Evolutionary conservation across 805 yeast genomes (phyloP).

Genomic region (Suhomyces prunicola): DNA sequence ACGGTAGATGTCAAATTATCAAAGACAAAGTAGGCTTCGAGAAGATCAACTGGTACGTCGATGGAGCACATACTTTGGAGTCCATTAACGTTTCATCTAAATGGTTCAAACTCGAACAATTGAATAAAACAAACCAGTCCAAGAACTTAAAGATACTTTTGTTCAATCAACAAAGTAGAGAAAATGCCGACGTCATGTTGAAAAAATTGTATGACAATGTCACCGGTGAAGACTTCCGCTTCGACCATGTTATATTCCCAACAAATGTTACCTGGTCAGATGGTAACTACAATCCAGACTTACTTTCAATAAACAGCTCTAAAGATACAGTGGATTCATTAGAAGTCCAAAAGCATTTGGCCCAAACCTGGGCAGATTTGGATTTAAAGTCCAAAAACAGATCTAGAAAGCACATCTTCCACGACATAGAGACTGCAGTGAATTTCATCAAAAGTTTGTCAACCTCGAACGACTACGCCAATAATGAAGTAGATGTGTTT

Average conservation of each 20-base stretch:
- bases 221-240: constrained; percentile 36
- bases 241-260: constrained; percentile 79
- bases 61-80: constrained; percentile 95
- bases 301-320: constrained; percentile 82
- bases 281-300: constrained; percentile 76
- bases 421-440: constrained; percentile 74
- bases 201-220: constrained; percentile 44
- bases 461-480: constrained; percentile 23
- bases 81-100: constrained; percentile 75
- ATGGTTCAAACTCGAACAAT: constrained; percentile 57
- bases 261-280: constrained; percentile 90
- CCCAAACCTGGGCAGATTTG: constrained; percentile 62
- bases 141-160: constrained; percentile 51
- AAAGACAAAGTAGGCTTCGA: constrained; percentile 38
- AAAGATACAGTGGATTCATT: constrained; percentile 75
- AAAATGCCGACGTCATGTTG: constrained; percentile 62
- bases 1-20: constrained; percentile 90
- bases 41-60: constrained; percentile 72
- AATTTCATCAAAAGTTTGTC: constrained; percentile 48
- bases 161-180: constrained; percentile 94
- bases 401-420: constrained; percentile 51
- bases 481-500: constrained; percentile 58
- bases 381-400: constrained; percentile 29
- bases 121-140: constrained; percentile 12
- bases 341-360: constrained; percentile 73